Base-by-base conservation (phyloP, 805 yeast genomes). In the Teunomyces panamensis region DNA sequence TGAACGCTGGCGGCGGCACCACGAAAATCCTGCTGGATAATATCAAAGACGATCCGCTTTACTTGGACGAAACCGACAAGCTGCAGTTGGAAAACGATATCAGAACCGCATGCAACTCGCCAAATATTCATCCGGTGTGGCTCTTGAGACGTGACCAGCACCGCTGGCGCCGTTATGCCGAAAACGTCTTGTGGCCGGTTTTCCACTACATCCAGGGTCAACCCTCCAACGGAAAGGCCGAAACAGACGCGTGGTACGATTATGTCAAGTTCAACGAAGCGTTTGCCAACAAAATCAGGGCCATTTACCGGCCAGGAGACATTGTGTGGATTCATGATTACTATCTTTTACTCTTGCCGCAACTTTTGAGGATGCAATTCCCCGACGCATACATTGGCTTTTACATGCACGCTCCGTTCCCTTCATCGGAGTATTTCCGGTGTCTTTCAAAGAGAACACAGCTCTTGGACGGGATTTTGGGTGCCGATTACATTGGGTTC, bases 321-420 rank as follows among this genome's bases (percentile, higher is more conserved):
- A 76, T 91, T 34, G 84, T 91, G 48, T 88, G 96, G 95, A 78
- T 91, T 56, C 97, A 91, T 69, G 97, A 91, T 68, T 90, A 89
- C 68, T 89, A 91, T 60, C 69, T 91, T 50, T 67, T 90, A 52
- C 69, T 91, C 39, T 71, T 91, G 49, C 97, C 97, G 2, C 94
- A 86, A 60, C 75, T 91, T 65, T 69, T 91, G 53, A 77, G 96
- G 55, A 83, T 85, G 86, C 81, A 79, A 58, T 74, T 85, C 43
- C 89, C 89, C 2, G 80, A 84, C 48, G 87, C 88, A 5, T 73
- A 74, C 51, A 85, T 91, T 54, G 94, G 92, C 10, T 80, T 87
- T 45, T 90, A 80, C 65, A 68, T 91, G 54, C 97, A 91, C 64
- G 79, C 89, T 2, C 96, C 97, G n/a, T 91, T 92, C 77, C 97